phyloP scores from a whole-genome alignment of 2,329 filamentous ascomycete species.

The Aspergillus persii region DNA sequence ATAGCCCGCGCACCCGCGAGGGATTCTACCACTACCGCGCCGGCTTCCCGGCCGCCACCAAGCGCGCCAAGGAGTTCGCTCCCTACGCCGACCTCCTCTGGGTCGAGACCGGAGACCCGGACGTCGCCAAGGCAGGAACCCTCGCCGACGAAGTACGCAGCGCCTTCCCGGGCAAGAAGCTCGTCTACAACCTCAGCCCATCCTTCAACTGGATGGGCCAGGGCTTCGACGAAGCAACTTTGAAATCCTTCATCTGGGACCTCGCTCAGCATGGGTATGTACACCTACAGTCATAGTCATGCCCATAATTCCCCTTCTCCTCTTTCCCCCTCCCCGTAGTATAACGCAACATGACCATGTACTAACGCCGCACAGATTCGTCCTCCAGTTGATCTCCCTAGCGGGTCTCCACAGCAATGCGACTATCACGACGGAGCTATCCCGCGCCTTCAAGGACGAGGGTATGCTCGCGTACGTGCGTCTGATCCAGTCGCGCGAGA shows the following conservation, averaged over 20 bases:
- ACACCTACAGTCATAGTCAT: too few relatives aligned
- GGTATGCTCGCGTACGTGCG: constrained; percentile 99
- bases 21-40: constrained; percentile 59
- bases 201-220: constrained; percentile 99
- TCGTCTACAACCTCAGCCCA: constrained; percentile 94
- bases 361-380: constrained; percentile 46
- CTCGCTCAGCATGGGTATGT: constrained; percentile 78
- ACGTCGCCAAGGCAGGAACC: constrained; percentile 69
- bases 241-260: constrained; percentile 95
- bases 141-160: constrained; percentile 75
- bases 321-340: too few relatives aligned
- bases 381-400: constrained; percentile 63
- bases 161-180: constrained; percentile 71
- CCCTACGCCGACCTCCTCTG: constrained; percentile 93
- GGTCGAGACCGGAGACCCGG: constrained; percentile 93
- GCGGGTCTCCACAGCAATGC: constrained; percentile 64
- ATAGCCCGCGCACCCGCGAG: constrained; percentile 87
- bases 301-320: constrained; percentile 33
- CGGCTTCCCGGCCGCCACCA: constrained; percentile 82
- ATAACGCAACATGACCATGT: not conserved
- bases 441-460: constrained; percentile 77
- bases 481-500: constrained; percentile 82
- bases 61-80: constrained; percentile 86
- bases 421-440: constrained; percentile 69
- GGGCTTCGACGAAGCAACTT: constrained; percentile 77